These are phyloP conservation scores for Aspergillus ellipticus DNA, from an alignment of 495 filamentous ascomycete species.

Conservation along the genomic window DNA sequence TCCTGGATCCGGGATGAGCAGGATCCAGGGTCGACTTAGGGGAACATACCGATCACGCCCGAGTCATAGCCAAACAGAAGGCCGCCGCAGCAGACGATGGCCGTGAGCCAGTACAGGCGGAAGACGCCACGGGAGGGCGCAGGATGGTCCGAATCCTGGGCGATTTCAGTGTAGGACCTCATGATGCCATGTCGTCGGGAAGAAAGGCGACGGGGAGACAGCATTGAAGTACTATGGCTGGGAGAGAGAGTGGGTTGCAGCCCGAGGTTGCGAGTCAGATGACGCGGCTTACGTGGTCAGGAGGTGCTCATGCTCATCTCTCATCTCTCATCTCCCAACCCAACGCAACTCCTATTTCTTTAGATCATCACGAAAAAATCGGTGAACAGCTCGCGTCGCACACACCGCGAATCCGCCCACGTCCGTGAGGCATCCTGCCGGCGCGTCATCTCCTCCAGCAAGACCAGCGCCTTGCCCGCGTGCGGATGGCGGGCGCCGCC, in stretches of 20 bases:
- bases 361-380: slow-evolving; percentile 39
- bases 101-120: slow-evolving; percentile 52
- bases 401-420: slow-evolving; percentile 38
- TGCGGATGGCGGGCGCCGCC: slow-evolving; percentile 25
- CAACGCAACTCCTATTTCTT: background rate
- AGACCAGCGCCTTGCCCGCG: slow-evolving; percentile 27
- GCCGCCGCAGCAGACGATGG: slow-evolving; percentile 44
- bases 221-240: background rate
- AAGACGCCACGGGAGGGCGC: slow-evolving; percentile 12
- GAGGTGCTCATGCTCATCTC: background rate
- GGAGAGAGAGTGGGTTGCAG: background rate
- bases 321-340: background rate
- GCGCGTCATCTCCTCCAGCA: slow-evolving; percentile 38
- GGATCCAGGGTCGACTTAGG: background rate
- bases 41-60: slow-evolving; percentile 38
- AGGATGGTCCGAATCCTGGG: background rate
- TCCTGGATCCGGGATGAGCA: slow-evolving; percentile 24
- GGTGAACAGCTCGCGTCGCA: slow-evolving; percentile 35
- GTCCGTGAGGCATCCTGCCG: slow-evolving; percentile 38
- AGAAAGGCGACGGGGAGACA: background rate
- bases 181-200: background rate
- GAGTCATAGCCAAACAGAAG: slow-evolving; percentile 45
- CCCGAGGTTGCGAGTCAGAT: slow-evolving; percentile 2
- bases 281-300: slow-evolving; percentile 2
- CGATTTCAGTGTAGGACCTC: background rate